A percentile compares a stretch with the other conserved stretches of the same genome.
Evolutionary conservation across 2,329 filamentous ascomycete species (phyloP).

Genomic region (Tolypocladium pustulatum): DNA sequence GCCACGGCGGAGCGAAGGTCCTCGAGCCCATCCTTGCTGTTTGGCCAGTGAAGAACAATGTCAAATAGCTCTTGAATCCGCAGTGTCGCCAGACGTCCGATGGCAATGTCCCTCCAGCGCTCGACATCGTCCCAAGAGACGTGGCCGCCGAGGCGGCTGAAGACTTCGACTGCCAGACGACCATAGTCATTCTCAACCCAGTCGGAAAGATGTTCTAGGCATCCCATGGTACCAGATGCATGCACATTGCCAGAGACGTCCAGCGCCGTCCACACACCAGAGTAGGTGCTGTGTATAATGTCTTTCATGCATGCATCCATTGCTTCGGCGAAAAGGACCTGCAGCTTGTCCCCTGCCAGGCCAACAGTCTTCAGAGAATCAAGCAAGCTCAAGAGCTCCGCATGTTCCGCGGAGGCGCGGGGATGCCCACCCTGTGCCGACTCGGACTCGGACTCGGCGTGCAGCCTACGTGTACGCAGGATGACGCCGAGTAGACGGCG

Average conservation of each 20-base stretch:
- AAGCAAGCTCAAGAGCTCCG: slow-evolving; percentile 44
- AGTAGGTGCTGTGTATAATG: slow-evolving; percentile 51
- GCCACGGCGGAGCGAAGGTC: slow-evolving; percentile 64
- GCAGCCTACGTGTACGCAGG: slow-evolving; percentile 17
- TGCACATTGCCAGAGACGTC: slow-evolving; percentile 9
- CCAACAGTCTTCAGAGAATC: slow-evolving; percentile 54
- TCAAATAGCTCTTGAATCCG: slow-evolving; percentile 67
- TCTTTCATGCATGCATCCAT: slow-evolving; percentile 56
- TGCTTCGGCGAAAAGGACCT: slow-evolving; percentile 60
- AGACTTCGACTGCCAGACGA: slow-evolving; percentile 52
- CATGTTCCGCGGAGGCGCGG: slow-evolving; percentile 28
- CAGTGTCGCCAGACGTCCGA: slow-evolving; percentile 56
- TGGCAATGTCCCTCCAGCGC: slow-evolving; percentile 60
- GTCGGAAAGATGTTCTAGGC: slow-evolving; percentile 47
- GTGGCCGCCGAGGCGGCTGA: slow-evolving; percentile 33
- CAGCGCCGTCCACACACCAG: slow-evolving; percentile 45
- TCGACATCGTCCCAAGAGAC: slow-evolving; percentile 48
- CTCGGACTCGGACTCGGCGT: background rate
- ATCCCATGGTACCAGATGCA: slow-evolving; percentile 20
- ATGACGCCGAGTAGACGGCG: slow-evolving; percentile 39
- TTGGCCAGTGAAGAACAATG: slow-evolving; percentile 67
- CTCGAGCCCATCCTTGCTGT: slow-evolving; percentile 59
- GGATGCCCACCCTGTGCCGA: slow-evolving; percentile 12
- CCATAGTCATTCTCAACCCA: slow-evolving; percentile 63
- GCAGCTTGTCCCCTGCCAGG: slow-evolving; percentile 57